Evolutionary conservation across 352 stramenopile genomes (phyloP).

Genomic region (Phytophthora agathidicida): DNA sequence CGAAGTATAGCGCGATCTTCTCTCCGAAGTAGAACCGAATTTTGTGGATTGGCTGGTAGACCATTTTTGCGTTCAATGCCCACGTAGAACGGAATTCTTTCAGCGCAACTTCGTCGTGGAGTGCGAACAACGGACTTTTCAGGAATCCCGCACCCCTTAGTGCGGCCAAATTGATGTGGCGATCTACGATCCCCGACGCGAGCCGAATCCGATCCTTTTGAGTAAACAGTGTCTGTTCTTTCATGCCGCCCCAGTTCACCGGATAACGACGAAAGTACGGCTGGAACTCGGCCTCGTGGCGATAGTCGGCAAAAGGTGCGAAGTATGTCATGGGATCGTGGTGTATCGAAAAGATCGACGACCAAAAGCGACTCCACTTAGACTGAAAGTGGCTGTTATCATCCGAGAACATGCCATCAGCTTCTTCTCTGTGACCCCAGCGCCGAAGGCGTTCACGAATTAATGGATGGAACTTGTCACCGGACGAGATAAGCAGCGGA

Average conservation of each 20-base stretch:
- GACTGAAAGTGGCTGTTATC: slow-evolving; percentile 41
- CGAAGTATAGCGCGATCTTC: slow-evolving; percentile 91
- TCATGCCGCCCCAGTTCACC: slow-evolving; percentile 56
- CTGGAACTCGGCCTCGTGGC: slow-evolving; percentile 64
- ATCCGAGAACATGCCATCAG: slow-evolving; percentile 55
- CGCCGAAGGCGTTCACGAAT: slow-evolving; percentile 45
- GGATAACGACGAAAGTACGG: slow-evolving; percentile 78
- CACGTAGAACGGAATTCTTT: slow-evolving; percentile 64
- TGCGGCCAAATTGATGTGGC: slow-evolving; percentile 71
- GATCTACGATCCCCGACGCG: slow-evolving; percentile 59
- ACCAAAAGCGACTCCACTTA: slow-evolving; percentile 49
- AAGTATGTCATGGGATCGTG: slow-evolving; percentile 80
- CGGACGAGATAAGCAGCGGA: slow-evolving; percentile 56
- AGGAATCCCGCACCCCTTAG: slow-evolving; percentile 53
- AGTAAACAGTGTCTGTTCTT: slow-evolving; percentile 71
- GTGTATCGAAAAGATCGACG: slow-evolving; percentile 56
- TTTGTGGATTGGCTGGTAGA: slow-evolving; percentile 81
- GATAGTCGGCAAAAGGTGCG: slow-evolving; percentile 69
- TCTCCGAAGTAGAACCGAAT: slow-evolving; percentile 91
- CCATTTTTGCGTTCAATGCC: slow-evolving; percentile 65
- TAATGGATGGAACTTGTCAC: slow-evolving; percentile 54
- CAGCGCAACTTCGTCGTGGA: slow-evolving; percentile 79
- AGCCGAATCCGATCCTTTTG: slow-evolving; percentile 82
- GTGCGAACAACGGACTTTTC: slow-evolving; percentile 76
- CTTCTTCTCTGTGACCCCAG: slow-evolving; percentile 77